These are phyloP conservation scores for Leccinum aurantiacum DNA, from an alignment of 768 basidiomycete species.

Conservation along the genomic window DNA sequence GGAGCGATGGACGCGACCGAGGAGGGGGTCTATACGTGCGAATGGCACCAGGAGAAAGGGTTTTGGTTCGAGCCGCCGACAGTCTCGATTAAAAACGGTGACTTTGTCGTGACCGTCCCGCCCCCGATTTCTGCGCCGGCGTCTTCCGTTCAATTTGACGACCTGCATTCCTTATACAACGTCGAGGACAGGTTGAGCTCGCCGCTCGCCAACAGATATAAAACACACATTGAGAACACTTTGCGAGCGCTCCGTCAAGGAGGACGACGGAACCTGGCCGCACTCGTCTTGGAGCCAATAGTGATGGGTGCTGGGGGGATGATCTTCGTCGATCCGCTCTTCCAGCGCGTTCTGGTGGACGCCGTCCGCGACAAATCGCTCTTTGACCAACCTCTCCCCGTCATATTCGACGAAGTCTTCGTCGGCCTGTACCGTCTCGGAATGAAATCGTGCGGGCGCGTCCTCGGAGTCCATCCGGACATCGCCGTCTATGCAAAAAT, in stretches of 20 bases:
- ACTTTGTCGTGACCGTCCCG: slow-evolving; percentile 54
- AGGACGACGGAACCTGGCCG: slow-evolving; percentile 52
- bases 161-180: slow-evolving; percentile 67
- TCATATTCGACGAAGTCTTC: slow-evolving; percentile 97
- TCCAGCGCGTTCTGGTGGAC: slow-evolving; percentile 86
- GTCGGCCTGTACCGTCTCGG: slow-evolving; percentile 90
- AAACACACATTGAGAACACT: slow-evolving; percentile 50
- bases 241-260: slow-evolving; percentile 46
- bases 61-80: slow-evolving; percentile 92
- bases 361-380: slow-evolving; percentile 57
- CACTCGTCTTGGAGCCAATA: slow-evolving; percentile 87
- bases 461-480: slow-evolving; percentile 78
- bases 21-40: slow-evolving; percentile 90
- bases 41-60: slow-evolving; percentile 93
- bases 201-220: slow-evolving; percentile 64
- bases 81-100: slow-evolving; percentile 64
- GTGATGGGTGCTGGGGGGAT: slow-evolving; percentile 96
- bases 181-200: slow-evolving; percentile 59
- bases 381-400: slow-evolving; percentile 61
- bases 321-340: slow-evolving; percentile 96
- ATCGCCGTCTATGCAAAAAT: slow-evolving; percentile 92
- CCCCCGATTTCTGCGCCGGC: slow-evolving; percentile 39
- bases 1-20: slow-evolving; percentile 95
- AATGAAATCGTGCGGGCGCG: slow-evolving; percentile 55
- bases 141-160: slow-evolving; percentile 30